A percentile compares a stretch with the other conserved stretches of the same genome.
Conservation (phyloP, 306 rosid genomes). For the Coriaria nepalensis region DNA sequence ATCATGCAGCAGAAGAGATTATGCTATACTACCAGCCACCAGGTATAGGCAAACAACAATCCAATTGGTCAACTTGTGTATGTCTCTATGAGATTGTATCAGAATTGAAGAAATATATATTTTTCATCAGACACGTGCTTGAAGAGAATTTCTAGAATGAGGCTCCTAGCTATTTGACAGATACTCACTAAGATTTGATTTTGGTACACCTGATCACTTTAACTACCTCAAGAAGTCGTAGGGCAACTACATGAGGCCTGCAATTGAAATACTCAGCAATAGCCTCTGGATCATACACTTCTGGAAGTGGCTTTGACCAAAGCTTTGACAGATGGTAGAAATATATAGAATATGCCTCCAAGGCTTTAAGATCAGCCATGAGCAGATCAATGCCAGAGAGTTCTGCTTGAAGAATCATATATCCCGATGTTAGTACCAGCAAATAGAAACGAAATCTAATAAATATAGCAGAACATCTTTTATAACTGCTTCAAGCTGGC, state of each 20-base stretch:
- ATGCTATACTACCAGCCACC: no score
- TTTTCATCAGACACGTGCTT: no score
- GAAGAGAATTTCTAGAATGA: no score
- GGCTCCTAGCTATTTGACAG: not conserved
- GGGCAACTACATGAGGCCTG: conserved; percentile 72
- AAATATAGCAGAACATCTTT: not conserved
- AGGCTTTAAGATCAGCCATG: conserved; percentile 71
- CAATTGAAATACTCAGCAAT: conserved; percentile 60
- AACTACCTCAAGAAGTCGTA: conserved; percentile 75
- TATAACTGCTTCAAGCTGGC: not conserved
- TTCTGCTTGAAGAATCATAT: conserved; percentile 25
- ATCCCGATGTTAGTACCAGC: conserved; percentile 5
- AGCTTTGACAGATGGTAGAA: conserved; percentile 48
- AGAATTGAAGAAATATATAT: no score
- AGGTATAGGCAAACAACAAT: no score
- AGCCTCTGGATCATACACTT: conserved; percentile 59
- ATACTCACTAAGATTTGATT: not conserved
- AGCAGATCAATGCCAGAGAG: conserved; percentile 64
- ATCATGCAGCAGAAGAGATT: no score
- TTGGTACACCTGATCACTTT: not conserved
- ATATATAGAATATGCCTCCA: conserved; percentile 66
- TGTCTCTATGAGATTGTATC: no score
- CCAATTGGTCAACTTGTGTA: no score
- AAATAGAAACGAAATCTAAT: not conserved
- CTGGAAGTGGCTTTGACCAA: conserved; percentile 93